phyloP scores from a whole-genome alignment of 441 rosid genomes.

The Viola pubescens region DNA sequence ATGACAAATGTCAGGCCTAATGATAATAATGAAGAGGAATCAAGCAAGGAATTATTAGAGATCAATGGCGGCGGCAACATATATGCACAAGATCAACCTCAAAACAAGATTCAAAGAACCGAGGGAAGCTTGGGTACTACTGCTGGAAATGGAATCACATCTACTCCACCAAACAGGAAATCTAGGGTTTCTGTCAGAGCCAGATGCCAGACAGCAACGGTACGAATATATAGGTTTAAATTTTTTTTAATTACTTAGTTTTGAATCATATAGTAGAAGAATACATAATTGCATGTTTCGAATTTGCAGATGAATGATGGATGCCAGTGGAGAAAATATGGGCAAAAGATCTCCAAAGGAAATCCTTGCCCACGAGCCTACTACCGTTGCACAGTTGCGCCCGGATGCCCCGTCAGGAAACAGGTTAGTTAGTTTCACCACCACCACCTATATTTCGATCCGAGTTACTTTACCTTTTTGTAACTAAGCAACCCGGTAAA shows the following conservation, averaged over 20 bases:
- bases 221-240: conserved; percentile 25
- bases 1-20: no score
- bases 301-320: conserved; percentile 76
- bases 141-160: conserved; percentile 24
- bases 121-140: conserved; percentile 23
- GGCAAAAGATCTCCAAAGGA: conserved; percentile 91
- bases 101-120: conserved; percentile 32
- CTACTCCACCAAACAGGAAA: conserved; percentile 48
- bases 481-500: background rate
- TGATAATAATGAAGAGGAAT: conserved; percentile 2
- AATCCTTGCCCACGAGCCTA: conserved; percentile 97
- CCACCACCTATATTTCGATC: no score
- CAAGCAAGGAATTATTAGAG: conserved; percentile 15
- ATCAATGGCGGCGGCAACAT: conserved; percentile 10
- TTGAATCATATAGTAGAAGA: background rate
- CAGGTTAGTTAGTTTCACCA: conserved; percentile 34
- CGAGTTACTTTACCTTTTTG: background rate
- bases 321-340: conserved; percentile 96
- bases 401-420: conserved; percentile 82
- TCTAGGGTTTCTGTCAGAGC: conserved; percentile 90
- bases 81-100: conserved; percentile 5
- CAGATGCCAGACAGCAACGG: conserved; percentile 73
- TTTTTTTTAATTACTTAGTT: background rate
- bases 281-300: background rate
- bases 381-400: conserved; percentile 82